Base-by-base conservation (phyloP, 2,329 filamentous ascomycete species). In the Colletotrichum sp. region DNA sequence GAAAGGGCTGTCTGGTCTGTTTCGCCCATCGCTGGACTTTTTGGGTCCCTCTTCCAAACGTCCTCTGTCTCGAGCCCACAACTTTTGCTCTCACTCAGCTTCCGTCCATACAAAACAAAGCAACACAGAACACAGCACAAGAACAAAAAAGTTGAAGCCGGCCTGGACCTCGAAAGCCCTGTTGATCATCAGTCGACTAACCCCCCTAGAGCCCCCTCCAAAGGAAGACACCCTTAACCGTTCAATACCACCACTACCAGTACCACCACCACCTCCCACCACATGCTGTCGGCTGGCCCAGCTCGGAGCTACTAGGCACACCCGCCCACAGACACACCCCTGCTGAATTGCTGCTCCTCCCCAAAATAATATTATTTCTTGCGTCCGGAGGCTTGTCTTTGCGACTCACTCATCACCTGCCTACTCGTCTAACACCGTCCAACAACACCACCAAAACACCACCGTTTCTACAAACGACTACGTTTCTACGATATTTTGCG, bases 291-390 rank as follows among this genome's bases (percentile, higher is more conserved):
- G 70, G 73, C 73, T 75, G 73, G 73, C 60, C 73, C 73, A 75
- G 64, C 70, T 76, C 66, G 71, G 65, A 75, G 71, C 71, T 75
- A 66, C 70, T 73, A 78, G 58, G 55, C 65, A 69, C 76, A 77
- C 76, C 76, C 75, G 58, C 75, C 76, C 75, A 76, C 74, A 75
- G 71, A 78, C 77, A 76, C 77, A 72, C 77, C 77, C 75, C 69
- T 73, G 66, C 70, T 48, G 66, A 77, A 78, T 78, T 78, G 77
- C 75, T 71, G 69, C 68, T 78, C 71, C 75, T 78, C 77, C 77
- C 77, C 77, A 77, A 78, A 78, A 78, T 78, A 78, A 78, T 78
- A 78, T 77, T 77, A 77, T 78, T 78, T 77, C 77, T 76, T 66
- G 69, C 43, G 43, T 75, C 70, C 70, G 56, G 71, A 76, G 77